phyloP scores from a whole-genome alignment of 2,329 filamentous ascomycete species.

The Dichotomopilus funicola region DNA sequence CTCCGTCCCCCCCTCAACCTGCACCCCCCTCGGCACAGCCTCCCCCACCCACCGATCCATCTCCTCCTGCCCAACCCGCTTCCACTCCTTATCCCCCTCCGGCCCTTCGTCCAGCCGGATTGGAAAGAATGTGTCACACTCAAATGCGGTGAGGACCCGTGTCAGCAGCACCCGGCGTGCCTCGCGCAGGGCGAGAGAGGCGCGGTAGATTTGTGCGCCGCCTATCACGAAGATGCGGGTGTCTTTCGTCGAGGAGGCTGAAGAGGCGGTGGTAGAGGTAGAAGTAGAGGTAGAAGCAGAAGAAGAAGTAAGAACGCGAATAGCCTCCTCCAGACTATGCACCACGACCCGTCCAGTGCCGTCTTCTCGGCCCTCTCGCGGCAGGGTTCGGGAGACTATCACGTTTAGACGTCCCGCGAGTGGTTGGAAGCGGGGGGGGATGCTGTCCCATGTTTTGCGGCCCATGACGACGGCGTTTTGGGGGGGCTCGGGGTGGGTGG shows the following conservation, averaged over 20 bases:
- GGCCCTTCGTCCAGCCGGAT: slow-evolving; percentile 42
- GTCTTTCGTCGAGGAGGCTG: too few species aligned
- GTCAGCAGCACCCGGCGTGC: slow-evolving; percentile 63
- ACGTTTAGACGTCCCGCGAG: slow-evolving; percentile 76
- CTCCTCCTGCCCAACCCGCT: slow-evolving; percentile 42
- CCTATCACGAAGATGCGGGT: slow-evolving; percentile 76
- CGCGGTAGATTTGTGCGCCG: slow-evolving; percentile 75
- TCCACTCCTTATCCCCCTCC: slow-evolving; percentile 44
- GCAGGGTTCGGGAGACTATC: slow-evolving; percentile 55
- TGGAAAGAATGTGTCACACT: slow-evolving; percentile 71
- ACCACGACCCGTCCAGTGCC: neutral
- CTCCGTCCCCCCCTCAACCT: slow-evolving; percentile 56
- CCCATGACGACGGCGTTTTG: slow-evolving; percentile 90
- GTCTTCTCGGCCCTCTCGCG: neutral
- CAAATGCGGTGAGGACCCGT: slow-evolving; percentile 60
- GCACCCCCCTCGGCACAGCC: slow-evolving; percentile 46
- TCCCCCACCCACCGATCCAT: slow-evolving; percentile 62
- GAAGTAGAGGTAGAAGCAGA: slow-evolving; percentile 12
- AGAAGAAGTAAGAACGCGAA: too few species aligned
- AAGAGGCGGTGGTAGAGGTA: neutral
- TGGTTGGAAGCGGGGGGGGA: slow-evolving; percentile 72
- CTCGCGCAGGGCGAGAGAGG: slow-evolving; percentile 55
- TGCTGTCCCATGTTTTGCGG: slow-evolving; percentile 91
- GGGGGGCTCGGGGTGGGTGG: neutral
- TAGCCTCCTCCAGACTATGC: too few species aligned